Conservation (phyloP, 805 yeast genomes). For the Yarrowia porcina region DNA sequence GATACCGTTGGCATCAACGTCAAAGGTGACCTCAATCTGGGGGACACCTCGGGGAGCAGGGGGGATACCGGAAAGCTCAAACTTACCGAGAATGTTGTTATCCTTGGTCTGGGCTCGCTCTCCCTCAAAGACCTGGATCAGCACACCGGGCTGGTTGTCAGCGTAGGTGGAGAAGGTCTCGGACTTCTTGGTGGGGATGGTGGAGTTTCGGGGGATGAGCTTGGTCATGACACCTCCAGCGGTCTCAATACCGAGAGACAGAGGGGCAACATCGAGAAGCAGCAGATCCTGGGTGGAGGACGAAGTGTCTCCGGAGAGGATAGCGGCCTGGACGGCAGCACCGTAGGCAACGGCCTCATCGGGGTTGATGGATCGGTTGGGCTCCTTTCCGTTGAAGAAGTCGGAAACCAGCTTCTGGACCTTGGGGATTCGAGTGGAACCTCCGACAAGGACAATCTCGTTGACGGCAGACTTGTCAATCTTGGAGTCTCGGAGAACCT, state of each 20-base stretch:
- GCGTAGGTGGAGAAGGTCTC: slow-evolving; percentile 96
- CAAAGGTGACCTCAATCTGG: slow-evolving; percentile 96
- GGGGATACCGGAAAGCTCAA: slow-evolving; percentile 94
- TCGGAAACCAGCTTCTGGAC: slow-evolving; percentile 93
- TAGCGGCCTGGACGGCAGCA: slow-evolving; percentile 98
- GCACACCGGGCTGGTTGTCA: slow-evolving; percentile 98
- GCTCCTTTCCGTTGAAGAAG: slow-evolving; percentile 96
- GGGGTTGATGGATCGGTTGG: slow-evolving; percentile 94
- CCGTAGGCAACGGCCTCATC: slow-evolving; percentile 99
- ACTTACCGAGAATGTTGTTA: slow-evolving; percentile 94
- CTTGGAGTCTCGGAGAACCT: slow-evolving; percentile 86
- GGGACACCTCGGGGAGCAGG: slow-evolving; percentile 99
- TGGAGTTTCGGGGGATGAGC: slow-evolving; percentile 96
- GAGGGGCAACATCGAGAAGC: slow-evolving; percentile 95
- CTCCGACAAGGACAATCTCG: slow-evolving; percentile 95
- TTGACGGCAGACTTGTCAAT: slow-evolving; percentile 84
- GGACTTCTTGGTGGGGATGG: slow-evolving; percentile 96
- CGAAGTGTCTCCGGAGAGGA: slow-evolving; percentile 92
- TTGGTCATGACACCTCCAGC: slow-evolving; percentile 99
- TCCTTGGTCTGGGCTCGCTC: slow-evolving; percentile 96
- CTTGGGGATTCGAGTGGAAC: slow-evolving; percentile 98
- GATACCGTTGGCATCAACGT: slow-evolving; percentile 96
- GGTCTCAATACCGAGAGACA: slow-evolving; percentile 96
- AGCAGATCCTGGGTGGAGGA: slow-evolving; percentile 93
- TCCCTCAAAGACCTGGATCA: slow-evolving; percentile 97